Conservation (phyloP, 2,329 filamentous ascomycete genomes). For the Aspergillus ustus region DNA sequence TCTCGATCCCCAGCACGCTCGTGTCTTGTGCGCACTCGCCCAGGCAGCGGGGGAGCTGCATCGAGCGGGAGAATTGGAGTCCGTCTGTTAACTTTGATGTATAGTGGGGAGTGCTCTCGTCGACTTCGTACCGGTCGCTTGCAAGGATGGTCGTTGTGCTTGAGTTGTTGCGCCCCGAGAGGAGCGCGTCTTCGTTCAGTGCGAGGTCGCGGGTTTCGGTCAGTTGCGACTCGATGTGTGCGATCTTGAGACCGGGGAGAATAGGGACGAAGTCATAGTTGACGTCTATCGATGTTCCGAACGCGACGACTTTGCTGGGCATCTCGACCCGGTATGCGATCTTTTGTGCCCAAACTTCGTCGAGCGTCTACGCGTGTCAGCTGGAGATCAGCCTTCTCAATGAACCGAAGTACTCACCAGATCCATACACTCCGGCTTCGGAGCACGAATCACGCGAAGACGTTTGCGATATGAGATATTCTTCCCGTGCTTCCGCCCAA, state of each 20-base stretch:
- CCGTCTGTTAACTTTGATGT: background rate
- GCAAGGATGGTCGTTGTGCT: background rate
- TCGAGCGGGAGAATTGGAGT: background rate
- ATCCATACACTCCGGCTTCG: background rate
- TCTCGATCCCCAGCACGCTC: background rate
- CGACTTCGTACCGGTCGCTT: background rate
- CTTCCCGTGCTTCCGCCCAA: background rate
- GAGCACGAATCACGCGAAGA: background rate
- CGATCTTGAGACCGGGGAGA: background rate
- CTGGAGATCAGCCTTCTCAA: background rate
- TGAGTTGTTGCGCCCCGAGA: background rate
- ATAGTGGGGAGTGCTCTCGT: background rate
- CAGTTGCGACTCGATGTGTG: constrained; percentile 4
- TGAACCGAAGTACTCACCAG: background rate
- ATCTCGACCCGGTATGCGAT: constrained; percentile 1
- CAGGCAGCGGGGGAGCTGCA: background rate
- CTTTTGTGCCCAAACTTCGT: constrained; percentile 8
- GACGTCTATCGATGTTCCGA: background rate
- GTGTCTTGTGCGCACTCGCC: background rate
- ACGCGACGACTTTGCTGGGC: background rate
- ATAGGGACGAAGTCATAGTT: background rate
- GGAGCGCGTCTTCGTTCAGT: background rate
- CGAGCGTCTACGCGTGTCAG: background rate
- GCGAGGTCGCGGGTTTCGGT: background rate
- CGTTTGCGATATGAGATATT: background rate